Percentiles rank a stretch among this genome's conserved stretches.
phyloP scores from a whole-genome alignment of 768 basidiomycete species.

The Boletus huronensis region DNA sequence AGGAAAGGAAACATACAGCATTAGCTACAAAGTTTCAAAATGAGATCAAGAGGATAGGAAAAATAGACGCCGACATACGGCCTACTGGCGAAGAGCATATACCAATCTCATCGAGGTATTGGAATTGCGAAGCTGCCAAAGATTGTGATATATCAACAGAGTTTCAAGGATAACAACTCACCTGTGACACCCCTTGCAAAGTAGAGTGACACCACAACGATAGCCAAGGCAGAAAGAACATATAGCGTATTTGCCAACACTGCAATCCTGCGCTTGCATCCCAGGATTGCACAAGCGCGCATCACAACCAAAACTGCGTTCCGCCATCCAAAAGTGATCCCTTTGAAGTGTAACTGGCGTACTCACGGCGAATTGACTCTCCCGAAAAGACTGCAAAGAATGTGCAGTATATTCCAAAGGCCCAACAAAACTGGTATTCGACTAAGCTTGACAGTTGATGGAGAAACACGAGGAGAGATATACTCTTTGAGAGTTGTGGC shows the following conservation, averaged over 20 bases:
- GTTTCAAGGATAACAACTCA: background rate
- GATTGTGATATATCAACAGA: background rate
- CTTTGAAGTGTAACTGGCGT: background rate
- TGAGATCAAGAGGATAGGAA: background rate
- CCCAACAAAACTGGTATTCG: slow-evolving; percentile 14
- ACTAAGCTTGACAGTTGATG: background rate
- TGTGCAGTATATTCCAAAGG: background rate
- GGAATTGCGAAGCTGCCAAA: background rate
- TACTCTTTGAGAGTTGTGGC: slow-evolving; percentile 14
- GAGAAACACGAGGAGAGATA: background rate
- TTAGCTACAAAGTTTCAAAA: background rate
- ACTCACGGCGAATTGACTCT: slow-evolving; percentile 25
- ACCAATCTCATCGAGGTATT: slow-evolving; percentile 8
- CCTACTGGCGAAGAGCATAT: slow-evolving; percentile 8
- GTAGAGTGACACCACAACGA: background rate
- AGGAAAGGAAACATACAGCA: slow-evolving; percentile 5
- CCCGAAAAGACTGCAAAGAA: slow-evolving; percentile 10
- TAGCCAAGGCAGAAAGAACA: background rate
- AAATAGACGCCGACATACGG: slow-evolving; percentile 10
- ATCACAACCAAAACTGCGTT: slow-evolving; percentile 22
- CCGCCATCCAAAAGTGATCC: background rate
- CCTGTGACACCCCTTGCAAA: background rate
- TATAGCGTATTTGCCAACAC: slow-evolving; percentile 2
- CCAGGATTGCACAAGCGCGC: slow-evolving; percentile 24
- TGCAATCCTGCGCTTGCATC: slow-evolving; percentile 5